A percentile compares a stretch with the other conserved stretches of the same genome.
phyloP scores from a whole-genome alignment of 78 protist genomes.

The Dictyostelium brefeldianum region DNA sequence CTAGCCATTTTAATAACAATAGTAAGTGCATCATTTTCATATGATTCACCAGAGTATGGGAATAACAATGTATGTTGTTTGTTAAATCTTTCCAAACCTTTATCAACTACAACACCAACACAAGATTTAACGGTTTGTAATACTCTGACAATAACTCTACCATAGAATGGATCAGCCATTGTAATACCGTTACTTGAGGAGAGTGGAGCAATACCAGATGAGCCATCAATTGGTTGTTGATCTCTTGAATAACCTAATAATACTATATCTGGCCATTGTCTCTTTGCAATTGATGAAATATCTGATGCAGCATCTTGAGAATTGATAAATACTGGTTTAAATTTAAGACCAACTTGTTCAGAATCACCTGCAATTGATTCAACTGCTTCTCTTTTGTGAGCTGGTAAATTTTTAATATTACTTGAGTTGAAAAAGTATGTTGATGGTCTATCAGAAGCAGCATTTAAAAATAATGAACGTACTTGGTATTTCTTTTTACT shows the following conservation, averaged over 20 bases:
- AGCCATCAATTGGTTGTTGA: background rate
- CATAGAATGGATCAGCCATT: background rate
- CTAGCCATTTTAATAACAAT: conserved; percentile 55
- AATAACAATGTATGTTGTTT: conserved; percentile 40
- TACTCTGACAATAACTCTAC: conserved; percentile 25
- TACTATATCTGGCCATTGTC: conserved; percentile 43
- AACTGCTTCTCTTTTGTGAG: background rate
- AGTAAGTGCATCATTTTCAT: conserved; percentile 53
- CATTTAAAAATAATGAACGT: background rate
- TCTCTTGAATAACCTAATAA: conserved; percentile 1
- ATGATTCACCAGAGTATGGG: conserved; percentile 42
- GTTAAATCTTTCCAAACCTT: conserved; percentile 65
- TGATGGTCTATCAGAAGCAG: conserved; percentile 54
- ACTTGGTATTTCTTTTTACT: conserved; percentile 47
- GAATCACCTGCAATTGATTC: conserved; percentile 7
- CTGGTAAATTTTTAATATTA: conserved; percentile 24
- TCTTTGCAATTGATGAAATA: conserved; percentile 13
- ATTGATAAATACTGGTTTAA: conserved; percentile 59
- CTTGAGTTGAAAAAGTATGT: background rate
- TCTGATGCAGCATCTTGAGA: conserved; percentile 30
- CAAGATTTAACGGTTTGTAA: conserved; percentile 37
- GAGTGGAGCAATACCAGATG: background rate
- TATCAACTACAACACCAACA: conserved; percentile 67
- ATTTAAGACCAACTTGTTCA: conserved; percentile 2
- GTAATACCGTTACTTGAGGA: too few relatives aligned